Evolutionary conservation across 495 filamentous ascomycete species (phyloP).

Genomic region (Hyaloscypha finlandica): DNA sequence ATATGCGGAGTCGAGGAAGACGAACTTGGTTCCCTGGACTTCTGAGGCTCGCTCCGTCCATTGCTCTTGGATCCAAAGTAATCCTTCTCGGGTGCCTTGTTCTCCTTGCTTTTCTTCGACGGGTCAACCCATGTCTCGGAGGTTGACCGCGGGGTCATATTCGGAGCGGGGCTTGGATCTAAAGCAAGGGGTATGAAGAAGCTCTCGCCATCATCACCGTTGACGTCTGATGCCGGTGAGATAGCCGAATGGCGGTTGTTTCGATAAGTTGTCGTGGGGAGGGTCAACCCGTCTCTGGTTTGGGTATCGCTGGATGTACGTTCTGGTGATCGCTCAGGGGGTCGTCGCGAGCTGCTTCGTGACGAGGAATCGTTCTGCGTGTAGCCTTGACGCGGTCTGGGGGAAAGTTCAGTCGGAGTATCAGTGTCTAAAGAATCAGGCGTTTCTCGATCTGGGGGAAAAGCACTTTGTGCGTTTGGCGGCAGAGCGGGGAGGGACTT

Average conservation of each 20-base stretch:
- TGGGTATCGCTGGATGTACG: conserved; percentile 37
- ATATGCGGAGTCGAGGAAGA: conserved; percentile 76
- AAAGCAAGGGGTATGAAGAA: conserved; percentile 91
- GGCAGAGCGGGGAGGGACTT: conserved; percentile 94
- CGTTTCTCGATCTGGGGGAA: conserved; percentile 67
- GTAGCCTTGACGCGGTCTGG: conserved; percentile 57
- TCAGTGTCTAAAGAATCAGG: conserved; percentile 64
- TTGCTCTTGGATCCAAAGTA: conserved; percentile 46
- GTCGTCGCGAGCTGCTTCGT: conserved; percentile 46
- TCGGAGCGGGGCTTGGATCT: conserved; percentile 73
- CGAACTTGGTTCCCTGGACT: conserved; percentile 41
- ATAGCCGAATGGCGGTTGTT: conserved; percentile 73
- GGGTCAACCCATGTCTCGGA: conserved; percentile 44
- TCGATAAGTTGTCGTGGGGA: conserved; percentile 76
- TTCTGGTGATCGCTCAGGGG: conserved; percentile 50
- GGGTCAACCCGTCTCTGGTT: conserved; percentile 60
- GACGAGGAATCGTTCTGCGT: conserved; percentile 49
- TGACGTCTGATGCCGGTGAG: conserved; percentile 60
- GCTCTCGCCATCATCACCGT: conserved; percentile 63
- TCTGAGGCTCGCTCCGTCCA: conserved; percentile 30
- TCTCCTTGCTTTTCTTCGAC: conserved; percentile 46
- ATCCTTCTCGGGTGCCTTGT: conserved; percentile 40
- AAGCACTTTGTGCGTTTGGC: conserved; percentile 64
- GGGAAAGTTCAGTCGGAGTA: conserved; percentile 70
- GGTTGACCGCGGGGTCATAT: conserved; percentile 60